These are phyloP conservation scores for Daedaleopsis nitida DNA, from an alignment of 768 basidiomycete genomes.

Conservation along the genomic window DNA sequence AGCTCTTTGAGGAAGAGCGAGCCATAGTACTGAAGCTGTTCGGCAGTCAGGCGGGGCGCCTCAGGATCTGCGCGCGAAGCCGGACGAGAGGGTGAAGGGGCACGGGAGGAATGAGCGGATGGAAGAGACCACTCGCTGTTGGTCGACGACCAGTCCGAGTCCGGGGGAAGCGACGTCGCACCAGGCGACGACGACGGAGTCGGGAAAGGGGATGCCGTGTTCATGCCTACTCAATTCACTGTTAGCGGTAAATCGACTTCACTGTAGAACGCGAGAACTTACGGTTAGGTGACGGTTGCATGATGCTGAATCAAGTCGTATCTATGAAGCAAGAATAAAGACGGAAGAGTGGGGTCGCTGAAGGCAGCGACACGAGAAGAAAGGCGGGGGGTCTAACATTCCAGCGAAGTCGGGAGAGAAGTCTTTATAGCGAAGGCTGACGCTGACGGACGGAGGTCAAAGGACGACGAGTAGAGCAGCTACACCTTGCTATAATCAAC, in stretches of 20 bases:
- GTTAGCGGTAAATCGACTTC: no score
- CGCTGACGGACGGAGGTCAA: slow-evolving; percentile 14
- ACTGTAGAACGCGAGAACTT: neutral
- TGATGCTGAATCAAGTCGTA: neutral
- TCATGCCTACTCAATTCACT: neutral
- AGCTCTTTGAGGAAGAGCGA: neutral
- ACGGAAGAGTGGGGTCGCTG: neutral
- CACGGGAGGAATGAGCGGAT: slow-evolving; percentile 12
- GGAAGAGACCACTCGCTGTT: neutral
- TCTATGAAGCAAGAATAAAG: neutral
- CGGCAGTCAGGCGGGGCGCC: neutral
- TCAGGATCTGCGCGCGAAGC: neutral
- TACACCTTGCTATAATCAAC: slow-evolving; percentile 10
- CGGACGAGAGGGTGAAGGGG: slow-evolving; percentile 7
- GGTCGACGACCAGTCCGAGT: slow-evolving; percentile 4
- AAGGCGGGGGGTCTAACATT: neutral
- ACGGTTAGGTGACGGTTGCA: neutral
- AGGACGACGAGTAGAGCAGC: slow-evolving; percentile 10
- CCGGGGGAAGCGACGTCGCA: slow-evolving; percentile 9
- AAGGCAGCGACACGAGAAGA: neutral
- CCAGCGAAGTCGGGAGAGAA: neutral
- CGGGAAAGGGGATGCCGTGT: slow-evolving; percentile 12
- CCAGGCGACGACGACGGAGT: slow-evolving; percentile 15
- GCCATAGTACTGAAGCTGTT: slow-evolving; percentile 5
- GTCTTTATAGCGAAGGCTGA: slow-evolving; percentile 8